A percentile compares a stretch with the other conserved stretches of the same genome.
Conservation (phyloP, 2,329 filamentous ascomycete species). For the Cyanodermella asteris region DNA sequence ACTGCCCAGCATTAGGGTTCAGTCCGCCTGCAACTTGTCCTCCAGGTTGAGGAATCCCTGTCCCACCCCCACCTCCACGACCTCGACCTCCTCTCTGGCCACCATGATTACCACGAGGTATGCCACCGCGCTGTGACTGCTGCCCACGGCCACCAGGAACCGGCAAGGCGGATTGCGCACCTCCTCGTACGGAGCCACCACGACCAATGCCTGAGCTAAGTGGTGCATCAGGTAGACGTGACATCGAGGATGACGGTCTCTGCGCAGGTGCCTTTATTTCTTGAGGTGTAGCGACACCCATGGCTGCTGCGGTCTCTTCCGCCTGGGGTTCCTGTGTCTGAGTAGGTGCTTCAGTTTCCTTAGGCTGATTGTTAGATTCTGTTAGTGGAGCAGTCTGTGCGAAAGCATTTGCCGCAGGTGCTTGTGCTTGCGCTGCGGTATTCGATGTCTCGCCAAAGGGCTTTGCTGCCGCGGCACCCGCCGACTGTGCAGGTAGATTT, state of each 20-base stretch:
- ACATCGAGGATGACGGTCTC: no score
- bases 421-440: no score
- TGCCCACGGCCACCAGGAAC: constrained; percentile 14
- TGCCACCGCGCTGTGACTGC: constrained; percentile 8
- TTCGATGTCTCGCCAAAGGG: no score
- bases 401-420: no score
- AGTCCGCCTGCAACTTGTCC: constrained; percentile 4
- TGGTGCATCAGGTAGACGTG: constrained; percentile 3
- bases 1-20: constrained; percentile 8
- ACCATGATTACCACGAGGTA: constrained; percentile 11
- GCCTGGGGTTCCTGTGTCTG: no score
- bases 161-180: constrained; percentile 18
- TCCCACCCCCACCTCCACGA: constrained; percentile 16
- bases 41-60: constrained; percentile 16
- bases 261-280: no score
- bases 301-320: no score
- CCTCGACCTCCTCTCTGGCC: constrained; percentile 21
- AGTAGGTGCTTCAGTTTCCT: no score
- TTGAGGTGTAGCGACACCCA: no score
- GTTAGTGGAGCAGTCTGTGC: no score
- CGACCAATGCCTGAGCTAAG: constrained; percentile 17
- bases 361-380: no score
- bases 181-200: constrained; percentile 14
- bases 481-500: constrained; percentile 11
- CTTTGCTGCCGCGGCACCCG: no score